Conservation (phyloP, 495 filamentous ascomycete genomes). For the Bryoglossum gracile region DNA sequence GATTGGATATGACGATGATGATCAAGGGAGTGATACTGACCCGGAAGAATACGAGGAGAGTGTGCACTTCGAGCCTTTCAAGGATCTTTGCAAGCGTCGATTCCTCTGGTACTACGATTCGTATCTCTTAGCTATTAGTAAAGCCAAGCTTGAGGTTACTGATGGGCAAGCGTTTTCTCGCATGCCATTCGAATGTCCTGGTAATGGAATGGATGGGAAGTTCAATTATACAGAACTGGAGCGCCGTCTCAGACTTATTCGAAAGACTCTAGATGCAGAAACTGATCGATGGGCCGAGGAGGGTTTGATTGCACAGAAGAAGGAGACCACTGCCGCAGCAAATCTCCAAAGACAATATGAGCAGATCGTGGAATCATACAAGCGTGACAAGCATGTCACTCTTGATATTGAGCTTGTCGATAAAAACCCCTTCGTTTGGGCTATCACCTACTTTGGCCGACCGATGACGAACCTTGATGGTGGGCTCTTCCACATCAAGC, state of each 20-base stretch:
- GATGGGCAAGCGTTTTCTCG: slow-evolving; percentile 55
- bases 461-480: slow-evolving; percentile 93
- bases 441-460: slow-evolving; percentile 74
- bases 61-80: slow-evolving; percentile 67
- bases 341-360: slow-evolving; percentile 79
- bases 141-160: slow-evolving; percentile 50
- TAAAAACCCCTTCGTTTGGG: slow-evolving; percentile 63
- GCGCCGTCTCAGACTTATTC: slow-evolving; percentile 57
- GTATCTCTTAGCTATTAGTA: slow-evolving; percentile 64
- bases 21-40: slow-evolving; percentile 37
- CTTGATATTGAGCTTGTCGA: slow-evolving; percentile 66
- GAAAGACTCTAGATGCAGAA: slow-evolving; percentile 62
- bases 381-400: slow-evolving; percentile 56
- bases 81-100: slow-evolving; percentile 81
- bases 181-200: slow-evolving; percentile 78
- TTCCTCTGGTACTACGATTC: slow-evolving; percentile 95
- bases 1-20: slow-evolving; percentile 45
- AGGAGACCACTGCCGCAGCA: slow-evolving; percentile 67
- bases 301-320: slow-evolving; percentile 53
- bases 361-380: slow-evolving; percentile 69
- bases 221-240: slow-evolving; percentile 78
- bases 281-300: slow-evolving; percentile 61
- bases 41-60: slow-evolving; percentile 43
- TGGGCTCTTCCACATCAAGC: slow-evolving; percentile 74
- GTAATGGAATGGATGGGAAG: slow-evolving; percentile 79